Conservation (phyloP, 2,329 filamentous ascomycete species). For the Zymoseptoria ardabiliae region DNA sequence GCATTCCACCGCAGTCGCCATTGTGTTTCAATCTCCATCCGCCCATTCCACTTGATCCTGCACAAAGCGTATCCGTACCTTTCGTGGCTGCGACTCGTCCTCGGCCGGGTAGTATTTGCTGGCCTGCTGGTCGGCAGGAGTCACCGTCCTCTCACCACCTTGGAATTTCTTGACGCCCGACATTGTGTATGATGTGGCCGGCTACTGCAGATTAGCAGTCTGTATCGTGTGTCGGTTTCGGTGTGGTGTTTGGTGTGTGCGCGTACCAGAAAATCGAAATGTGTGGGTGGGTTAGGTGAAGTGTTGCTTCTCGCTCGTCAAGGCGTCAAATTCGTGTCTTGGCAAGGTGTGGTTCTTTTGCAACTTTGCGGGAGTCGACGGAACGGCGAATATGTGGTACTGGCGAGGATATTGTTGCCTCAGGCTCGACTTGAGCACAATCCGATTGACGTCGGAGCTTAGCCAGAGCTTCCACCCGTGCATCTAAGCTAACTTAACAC, state of each 20-base stretch:
- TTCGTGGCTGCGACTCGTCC: slow-evolving; percentile 81
- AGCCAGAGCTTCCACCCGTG: neutral
- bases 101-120: slow-evolving; percentile 98
- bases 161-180: slow-evolving; percentile 84
- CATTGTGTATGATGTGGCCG: slow-evolving; percentile 26
- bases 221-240: neutral
- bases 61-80: slow-evolving; percentile 58
- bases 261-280: slow-evolving; percentile 8
- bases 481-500: neutral
- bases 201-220: slow-evolving; percentile 11
- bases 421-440: neutral
- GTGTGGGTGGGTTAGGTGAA: slow-evolving; percentile 7
- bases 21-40: slow-evolving; percentile 1
- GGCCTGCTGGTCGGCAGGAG: slow-evolving; percentile 81
- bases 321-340: neutral
- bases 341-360: neutral
- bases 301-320: slow-evolving; percentile 4
- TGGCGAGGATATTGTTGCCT: neutral
- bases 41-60: neutral
- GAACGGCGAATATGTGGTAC: no score
- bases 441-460: neutral
- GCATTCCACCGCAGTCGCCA: neutral
- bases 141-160: slow-evolving; percentile 89
- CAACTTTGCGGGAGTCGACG: no score
- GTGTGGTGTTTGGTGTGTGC: neutral